A percentile compares a stretch with the other conserved stretches of the same genome.
phyloP scores from a whole-genome alignment of 208 protist species.

The Blastocrithidia nonstop region DNA sequence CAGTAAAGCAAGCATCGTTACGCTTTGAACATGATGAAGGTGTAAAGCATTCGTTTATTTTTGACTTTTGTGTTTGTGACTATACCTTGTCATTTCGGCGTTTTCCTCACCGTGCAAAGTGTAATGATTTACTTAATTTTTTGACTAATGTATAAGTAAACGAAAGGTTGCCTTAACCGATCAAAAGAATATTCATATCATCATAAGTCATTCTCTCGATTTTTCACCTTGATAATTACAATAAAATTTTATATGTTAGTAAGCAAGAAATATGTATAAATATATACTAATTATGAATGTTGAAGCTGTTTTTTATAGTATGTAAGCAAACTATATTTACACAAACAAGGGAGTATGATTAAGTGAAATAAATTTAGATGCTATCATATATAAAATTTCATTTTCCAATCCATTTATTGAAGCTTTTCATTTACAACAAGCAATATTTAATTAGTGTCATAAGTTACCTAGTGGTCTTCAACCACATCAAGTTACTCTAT shows the following conservation, averaged over 20 bases:
- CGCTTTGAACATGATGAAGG: not conserved
- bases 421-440: too few species aligned
- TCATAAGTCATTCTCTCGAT: not conserved
- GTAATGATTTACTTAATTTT: conserved; percentile 10
- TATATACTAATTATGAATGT: not conserved
- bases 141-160: conserved; percentile 35
- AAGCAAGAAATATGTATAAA: not conserved
- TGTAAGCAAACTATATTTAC: too few species aligned
- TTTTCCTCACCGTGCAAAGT: conserved; percentile 5
- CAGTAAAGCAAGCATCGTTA: not conserved
- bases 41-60: conserved; percentile 5
- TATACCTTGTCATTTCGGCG: not conserved
- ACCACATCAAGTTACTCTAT: too few species aligned
- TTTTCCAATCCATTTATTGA: too few species aligned
- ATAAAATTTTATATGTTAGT: not conserved
- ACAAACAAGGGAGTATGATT: not conserved
- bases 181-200: conserved; percentile 13
- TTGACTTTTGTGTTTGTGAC: conserved; percentile 6
- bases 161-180: conserved; percentile 43
- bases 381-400: too few species aligned
- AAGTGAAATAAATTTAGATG: too few species aligned
- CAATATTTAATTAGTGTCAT: too few species aligned
- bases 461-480: too few species aligned
- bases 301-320: not conserved
- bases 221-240: not conserved